A percentile compares a stretch with the other conserved stretches of the same genome.
Evolutionary conservation across 371 early-diverging fungal species (phyloP).

Genomic region (Mucor velutinosus): DNA sequence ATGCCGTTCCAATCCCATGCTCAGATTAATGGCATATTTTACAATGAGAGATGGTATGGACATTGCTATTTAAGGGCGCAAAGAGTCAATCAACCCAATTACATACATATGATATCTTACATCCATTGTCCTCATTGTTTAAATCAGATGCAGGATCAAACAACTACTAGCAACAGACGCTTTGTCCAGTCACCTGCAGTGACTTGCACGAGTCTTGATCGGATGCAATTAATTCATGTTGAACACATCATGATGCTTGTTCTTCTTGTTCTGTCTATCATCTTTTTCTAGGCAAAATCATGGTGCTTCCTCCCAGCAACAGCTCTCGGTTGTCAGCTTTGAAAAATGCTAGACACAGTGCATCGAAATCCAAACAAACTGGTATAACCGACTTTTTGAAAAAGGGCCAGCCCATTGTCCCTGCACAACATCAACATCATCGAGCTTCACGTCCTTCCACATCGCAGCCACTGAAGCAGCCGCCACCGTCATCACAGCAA

Average conservation of each 20-base stretch:
- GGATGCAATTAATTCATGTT: background rate
- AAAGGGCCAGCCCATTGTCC: background rate
- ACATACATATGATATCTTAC: background rate
- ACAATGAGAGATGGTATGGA: background rate
- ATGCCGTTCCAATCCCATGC: background rate
- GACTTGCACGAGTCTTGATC: background rate
- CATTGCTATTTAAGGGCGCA: background rate
- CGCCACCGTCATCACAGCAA: background rate
- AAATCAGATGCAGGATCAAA: background rate
- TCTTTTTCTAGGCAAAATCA: background rate
- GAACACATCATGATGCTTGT: background rate
- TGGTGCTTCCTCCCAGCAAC: background rate
- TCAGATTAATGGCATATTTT: background rate
- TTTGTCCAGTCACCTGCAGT: background rate
- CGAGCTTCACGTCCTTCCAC: background rate
- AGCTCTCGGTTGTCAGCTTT: constrained; percentile 5
- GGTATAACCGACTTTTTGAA: constrained; percentile 1
- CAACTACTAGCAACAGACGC: background rate
- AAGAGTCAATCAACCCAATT: no score
- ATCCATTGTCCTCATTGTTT: background rate
- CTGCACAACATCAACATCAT: constrained; percentile 4
- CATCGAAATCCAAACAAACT: background rate
- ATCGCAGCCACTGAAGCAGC: background rate
- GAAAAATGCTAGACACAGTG: background rate
- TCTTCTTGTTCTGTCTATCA: background rate